phyloP scores from a whole-genome alignment of 768 basidiomycete genomes.

The Nevesoporus exiguus region DNA sequence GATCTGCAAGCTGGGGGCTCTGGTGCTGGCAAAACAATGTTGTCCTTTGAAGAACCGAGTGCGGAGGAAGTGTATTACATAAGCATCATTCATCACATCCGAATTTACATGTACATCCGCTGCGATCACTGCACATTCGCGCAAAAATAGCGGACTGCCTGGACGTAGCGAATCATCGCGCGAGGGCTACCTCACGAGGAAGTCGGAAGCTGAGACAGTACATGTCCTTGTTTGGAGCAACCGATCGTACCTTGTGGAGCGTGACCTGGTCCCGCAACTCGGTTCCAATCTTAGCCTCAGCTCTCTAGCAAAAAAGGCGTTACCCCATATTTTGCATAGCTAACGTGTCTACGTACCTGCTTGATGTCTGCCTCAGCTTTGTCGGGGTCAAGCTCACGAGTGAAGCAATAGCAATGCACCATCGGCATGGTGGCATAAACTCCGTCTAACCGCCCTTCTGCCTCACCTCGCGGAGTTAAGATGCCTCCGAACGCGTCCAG shows the following conservation, averaged over 20 bases:
- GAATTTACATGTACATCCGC: background rate
- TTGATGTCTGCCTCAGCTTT: conserved; percentile 75
- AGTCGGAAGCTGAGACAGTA: conserved; percentile 91
- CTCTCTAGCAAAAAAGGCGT: conserved; percentile 50
- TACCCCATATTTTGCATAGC: conserved; percentile 2
- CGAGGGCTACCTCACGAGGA: conserved; percentile 44
- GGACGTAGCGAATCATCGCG: conserved; percentile 6
- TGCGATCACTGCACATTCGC: background rate
- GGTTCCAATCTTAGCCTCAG: conserved; percentile 60
- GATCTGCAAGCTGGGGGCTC: conserved; percentile 7
- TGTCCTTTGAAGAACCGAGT: background rate
- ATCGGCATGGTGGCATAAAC: conserved; percentile 65
- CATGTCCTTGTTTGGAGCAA: conserved; percentile 97
- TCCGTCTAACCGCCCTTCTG: conserved; percentile 43
- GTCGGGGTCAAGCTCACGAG: conserved; percentile 69
- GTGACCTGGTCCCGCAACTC: conserved; percentile 46
- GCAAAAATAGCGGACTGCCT: background rate
- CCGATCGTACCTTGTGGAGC: conserved; percentile 81
- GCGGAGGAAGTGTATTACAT: conserved; percentile 34
- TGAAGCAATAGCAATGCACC: conserved; percentile 97
- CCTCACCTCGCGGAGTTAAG: conserved; percentile 40
- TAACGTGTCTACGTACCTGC: conserved; percentile 50
- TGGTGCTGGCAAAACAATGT: conserved; percentile 1
- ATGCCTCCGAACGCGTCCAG: conserved; percentile 85
- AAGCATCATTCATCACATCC: conserved; percentile 31